Percentiles rank a stretch among this genome's conserved stretches.
phyloP scores from a whole-genome alignment of 495 filamentous ascomycete species.

The Xanthoparmelia taractica region DNA sequence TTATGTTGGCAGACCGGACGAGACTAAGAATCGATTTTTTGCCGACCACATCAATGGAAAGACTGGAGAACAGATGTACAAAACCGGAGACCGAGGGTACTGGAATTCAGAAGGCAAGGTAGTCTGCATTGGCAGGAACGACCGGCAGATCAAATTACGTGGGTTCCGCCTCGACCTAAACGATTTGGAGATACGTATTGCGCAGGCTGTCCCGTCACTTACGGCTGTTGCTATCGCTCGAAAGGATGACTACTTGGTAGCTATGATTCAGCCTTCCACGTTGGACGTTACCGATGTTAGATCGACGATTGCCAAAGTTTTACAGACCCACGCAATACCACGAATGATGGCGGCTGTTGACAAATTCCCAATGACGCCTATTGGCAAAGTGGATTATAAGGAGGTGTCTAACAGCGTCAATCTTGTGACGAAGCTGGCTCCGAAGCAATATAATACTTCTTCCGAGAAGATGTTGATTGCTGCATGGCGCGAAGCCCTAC shows the following conservation, averaged over 20 bases:
- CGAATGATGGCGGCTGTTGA: conserved; percentile 14
- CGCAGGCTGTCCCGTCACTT: background rate
- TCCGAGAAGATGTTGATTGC: background rate
- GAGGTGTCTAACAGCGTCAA: background rate
- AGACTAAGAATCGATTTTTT: conserved; percentile 20
- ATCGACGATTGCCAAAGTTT: background rate
- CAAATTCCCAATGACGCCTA: background rate
- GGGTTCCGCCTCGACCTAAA: conserved; percentile 34
- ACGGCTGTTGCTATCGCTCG: conserved; percentile 15
- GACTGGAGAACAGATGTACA: conserved; percentile 29
- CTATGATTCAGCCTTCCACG: conserved; percentile 21
- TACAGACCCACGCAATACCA: conserved; percentile 27
- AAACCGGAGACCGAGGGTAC: conserved; percentile 31
- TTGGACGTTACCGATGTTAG: background rate
- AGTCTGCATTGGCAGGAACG: conserved; percentile 29
- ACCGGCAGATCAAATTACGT: conserved; percentile 35
- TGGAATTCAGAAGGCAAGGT: conserved; percentile 29
- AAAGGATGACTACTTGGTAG: conserved; percentile 26
- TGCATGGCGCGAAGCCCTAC: background rate
- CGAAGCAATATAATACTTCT: background rate
- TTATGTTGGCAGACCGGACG: conserved; percentile 29
- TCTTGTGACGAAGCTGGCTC: too few relatives aligned
- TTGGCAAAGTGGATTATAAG: background rate
- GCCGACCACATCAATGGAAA: conserved; percentile 14
- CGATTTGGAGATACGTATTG: conserved; percentile 29